These are phyloP conservation scores for Globisporangium iwayamae DNA, from an alignment of 352 stramenopile species.

Conservation along the genomic window DNA sequence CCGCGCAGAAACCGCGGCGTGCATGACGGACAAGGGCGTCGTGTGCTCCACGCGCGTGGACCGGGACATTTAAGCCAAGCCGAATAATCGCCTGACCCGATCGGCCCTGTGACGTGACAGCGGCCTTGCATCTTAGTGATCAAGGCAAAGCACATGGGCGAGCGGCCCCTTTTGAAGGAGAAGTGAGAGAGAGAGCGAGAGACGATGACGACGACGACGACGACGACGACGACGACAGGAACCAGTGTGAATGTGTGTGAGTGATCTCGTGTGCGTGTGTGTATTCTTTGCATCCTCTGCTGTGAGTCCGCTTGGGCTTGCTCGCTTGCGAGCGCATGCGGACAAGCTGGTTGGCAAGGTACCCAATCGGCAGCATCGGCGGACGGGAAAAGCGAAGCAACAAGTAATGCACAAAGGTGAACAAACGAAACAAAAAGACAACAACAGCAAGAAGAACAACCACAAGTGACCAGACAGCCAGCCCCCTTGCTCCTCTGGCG, in stretches of 20 bases:
- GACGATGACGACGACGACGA: not conserved
- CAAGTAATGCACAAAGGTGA: not conserved
- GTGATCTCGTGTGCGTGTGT: constrained; percentile 2
- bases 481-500: not conserved
- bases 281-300: not conserved
- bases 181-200: not conserved
- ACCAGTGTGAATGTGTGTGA: not conserved
- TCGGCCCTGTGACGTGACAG: not conserved
- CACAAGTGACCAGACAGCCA: not conserved
- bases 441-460: not conserved
- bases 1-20: constrained; percentile 65
- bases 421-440: not conserved
- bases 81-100: not conserved
- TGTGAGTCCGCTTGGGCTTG: not conserved
- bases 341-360: too few species aligned
- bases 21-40: constrained; percentile 67
- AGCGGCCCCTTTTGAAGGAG: not conserved
- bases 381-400: not conserved
- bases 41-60: constrained; percentile 80
- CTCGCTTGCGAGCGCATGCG: too few species aligned
- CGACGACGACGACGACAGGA: not conserved
- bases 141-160: too few species aligned
- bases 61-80: constrained; percentile 37
- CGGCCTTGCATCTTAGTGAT: too few species aligned
- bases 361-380: not conserved